Evolutionary conservation across 2,329 filamentous ascomycete species (phyloP).

Genomic region (Endoconidiophora polonica): DNA sequence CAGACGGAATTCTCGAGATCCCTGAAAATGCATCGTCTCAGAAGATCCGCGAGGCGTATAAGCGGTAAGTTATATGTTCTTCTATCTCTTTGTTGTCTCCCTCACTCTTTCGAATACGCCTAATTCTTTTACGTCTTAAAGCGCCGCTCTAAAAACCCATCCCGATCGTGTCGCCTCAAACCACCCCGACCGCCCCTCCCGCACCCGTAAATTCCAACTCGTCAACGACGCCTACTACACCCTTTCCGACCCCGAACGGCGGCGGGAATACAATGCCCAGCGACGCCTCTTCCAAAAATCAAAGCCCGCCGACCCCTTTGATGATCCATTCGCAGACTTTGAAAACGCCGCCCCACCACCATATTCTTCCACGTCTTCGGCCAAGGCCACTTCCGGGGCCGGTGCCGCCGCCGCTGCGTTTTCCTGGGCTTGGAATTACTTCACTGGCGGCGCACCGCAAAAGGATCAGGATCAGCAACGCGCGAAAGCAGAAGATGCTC

Average conservation of each 20-base stretch:
- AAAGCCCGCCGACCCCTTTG: constrained; percentile 11
- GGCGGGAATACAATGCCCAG: constrained; percentile 71
- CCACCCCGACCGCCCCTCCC: constrained; percentile 63
- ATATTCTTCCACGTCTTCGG: constrained; percentile 10
- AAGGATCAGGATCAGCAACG: constrained; percentile 23
- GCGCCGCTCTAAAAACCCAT: constrained; percentile 79
- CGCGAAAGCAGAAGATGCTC: constrained; percentile 49
- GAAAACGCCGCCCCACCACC: constrained; percentile 19
- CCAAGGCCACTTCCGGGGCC: constrained; percentile 21
- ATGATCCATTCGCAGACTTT: constrained; percentile 29
- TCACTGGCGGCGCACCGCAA: constrained; percentile 24
- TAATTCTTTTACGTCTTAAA: constrained; percentile 19
- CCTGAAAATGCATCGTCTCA: constrained; percentile 57
- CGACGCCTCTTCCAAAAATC: constrained; percentile 20
- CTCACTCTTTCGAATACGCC: background rate
- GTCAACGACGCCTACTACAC: constrained; percentile 92
- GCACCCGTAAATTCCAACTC: constrained; percentile 78
- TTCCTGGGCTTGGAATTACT: constrained; percentile 62
- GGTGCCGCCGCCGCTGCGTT: constrained; percentile 36
- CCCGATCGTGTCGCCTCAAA: constrained; percentile 75
- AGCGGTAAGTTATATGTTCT: constrained; percentile 38
- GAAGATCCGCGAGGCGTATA: constrained; percentile 89
- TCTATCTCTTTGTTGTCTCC: background rate
- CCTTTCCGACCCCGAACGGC: constrained; percentile 60
- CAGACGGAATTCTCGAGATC: constrained; percentile 61